phyloP scores from a whole-genome alignment of 352 stramenopile species.

The Globisporangium orthogonon region DNA sequence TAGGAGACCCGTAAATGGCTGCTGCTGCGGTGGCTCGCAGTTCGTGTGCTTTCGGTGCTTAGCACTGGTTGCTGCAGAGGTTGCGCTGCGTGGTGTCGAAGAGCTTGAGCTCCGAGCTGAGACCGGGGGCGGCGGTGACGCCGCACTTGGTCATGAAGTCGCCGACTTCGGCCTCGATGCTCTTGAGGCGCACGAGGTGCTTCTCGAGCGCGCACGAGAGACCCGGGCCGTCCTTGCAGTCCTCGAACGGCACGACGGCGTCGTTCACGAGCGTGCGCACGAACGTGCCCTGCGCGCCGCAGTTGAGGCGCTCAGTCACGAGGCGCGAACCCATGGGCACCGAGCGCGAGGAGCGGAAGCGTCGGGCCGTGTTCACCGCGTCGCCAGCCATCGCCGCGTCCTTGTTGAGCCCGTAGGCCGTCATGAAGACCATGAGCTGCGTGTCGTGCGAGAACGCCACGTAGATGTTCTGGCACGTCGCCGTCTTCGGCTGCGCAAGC shows the following conservation, averaged over 20 bases:
- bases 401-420: conserved; percentile 35
- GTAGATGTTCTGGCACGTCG: conserved; percentile 49
- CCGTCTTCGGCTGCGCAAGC: conserved; percentile 31
- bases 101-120: conserved; percentile 28
- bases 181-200: conserved; percentile 31
- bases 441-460: conserved; percentile 49
- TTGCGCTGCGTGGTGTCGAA: conserved; percentile 43
- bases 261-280: conserved; percentile 49
- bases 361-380: conserved; percentile 25
- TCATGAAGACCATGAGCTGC: conserved; percentile 41
- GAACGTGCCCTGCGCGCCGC: conserved; percentile 23
- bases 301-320: conserved; percentile 42
- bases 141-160: conserved; percentile 39
- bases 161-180: conserved; percentile 26
- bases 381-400: conserved; percentile 32
- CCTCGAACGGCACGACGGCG: conserved; percentile 31
- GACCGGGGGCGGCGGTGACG: conserved; percentile 22
- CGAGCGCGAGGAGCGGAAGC: conserved; percentile 36
- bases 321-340: conserved; percentile 37
- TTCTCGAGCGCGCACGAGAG: conserved; percentile 38
- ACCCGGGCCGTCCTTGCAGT: conserved; percentile 36
- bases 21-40: too few relatives aligned
- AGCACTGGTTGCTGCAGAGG: conserved; percentile 18
- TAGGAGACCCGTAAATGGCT: too few relatives aligned
- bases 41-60: background rate